Base-by-base conservation (phyloP, 202 grass and related monocot genomes). In the Panicum hallii region DNA sequence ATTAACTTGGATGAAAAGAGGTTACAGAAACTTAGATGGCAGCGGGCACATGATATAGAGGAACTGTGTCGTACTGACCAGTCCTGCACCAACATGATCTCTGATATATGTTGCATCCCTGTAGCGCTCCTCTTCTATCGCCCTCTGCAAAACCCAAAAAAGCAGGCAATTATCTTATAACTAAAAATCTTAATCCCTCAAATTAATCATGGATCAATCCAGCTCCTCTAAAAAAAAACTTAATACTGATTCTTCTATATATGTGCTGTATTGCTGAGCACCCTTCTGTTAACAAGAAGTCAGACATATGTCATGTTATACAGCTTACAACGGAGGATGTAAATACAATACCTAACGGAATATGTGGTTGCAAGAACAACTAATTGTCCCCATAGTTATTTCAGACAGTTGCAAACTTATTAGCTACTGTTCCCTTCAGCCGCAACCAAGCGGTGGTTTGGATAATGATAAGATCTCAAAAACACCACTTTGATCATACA, bases 51-150 rank as follows among this genome's bases (percentile, higher is more conserved):
- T 17, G 62, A 53, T 60, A 77, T n/a, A 60, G 81, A 79, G 61
- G 67, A 77, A 73, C 71, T 81, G 49, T 55, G 42, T 13, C 23
- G n/a, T 86, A 99, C 93, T 81, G 74, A 98, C 96, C 93, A 99
- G 78, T 85, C 88, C 89, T 61, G 86, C 79, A 60, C 96, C 96
- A 86, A 72, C 90, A 83, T 94, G 85, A 63, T 99, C 96, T 47
- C 96, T 89, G 91, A 99, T 94, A 86, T 86, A 61, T 86, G 93
- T 53, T 58, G 96, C 96, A 82, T 95, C 93, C 48, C 10, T 77
- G 78, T 90, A 99, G 15, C 88, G 88, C 75, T 99, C 96, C 79
- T 99, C 93, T 86, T 92, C 68, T 70, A 99, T 87, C 30, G 96
- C 93, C 80, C 86, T 91, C 96, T 99, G 84, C 52, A 84, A n/a